Conservation (phyloP, 2,329 filamentous ascomycete genomes). For the Colletotrichum sidae region DNA sequence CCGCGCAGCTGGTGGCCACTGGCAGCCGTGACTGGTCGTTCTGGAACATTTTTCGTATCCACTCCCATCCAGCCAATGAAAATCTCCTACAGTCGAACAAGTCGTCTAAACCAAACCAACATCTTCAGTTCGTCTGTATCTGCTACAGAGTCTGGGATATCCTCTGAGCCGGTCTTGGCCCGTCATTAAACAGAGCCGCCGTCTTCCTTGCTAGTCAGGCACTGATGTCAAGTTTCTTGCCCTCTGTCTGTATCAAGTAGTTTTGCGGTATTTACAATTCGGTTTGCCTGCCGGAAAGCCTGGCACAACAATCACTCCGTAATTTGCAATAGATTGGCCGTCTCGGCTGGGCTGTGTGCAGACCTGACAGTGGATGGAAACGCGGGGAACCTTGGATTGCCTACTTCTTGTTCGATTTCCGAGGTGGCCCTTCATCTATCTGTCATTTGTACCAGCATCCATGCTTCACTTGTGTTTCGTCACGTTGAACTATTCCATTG, state of each 20-base stretch:
- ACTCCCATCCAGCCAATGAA: background rate
- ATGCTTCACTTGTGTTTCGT: too few relatives aligned
- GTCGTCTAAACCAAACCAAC: too few relatives aligned
- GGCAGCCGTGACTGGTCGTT: background rate
- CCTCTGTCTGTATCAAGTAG: background rate
- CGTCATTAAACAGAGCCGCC: background rate
- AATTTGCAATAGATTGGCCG: background rate
- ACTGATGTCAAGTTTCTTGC: background rate
- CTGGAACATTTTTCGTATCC: constrained; percentile 1
- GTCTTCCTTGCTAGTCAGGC: constrained; percentile 4
- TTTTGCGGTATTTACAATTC: background rate
- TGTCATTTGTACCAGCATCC: too few relatives aligned
- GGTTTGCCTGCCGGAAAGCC: background rate
- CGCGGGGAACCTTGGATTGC: background rate
- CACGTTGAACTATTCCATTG: too few relatives aligned
- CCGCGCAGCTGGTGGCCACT: constrained; percentile 15
- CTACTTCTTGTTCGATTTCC: too few relatives aligned
- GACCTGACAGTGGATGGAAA: background rate
- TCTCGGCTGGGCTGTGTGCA: background rate
- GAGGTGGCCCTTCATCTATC: too few relatives aligned
- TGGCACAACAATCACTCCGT: too few relatives aligned
- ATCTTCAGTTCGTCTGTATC: background rate
- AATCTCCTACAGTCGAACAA: background rate
- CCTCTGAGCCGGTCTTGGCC: background rate
- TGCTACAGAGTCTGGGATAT: background rate